phyloP scores from a whole-genome alignment of 116 monocot genomes.

The Phalaenopsis hybrid region DNA sequence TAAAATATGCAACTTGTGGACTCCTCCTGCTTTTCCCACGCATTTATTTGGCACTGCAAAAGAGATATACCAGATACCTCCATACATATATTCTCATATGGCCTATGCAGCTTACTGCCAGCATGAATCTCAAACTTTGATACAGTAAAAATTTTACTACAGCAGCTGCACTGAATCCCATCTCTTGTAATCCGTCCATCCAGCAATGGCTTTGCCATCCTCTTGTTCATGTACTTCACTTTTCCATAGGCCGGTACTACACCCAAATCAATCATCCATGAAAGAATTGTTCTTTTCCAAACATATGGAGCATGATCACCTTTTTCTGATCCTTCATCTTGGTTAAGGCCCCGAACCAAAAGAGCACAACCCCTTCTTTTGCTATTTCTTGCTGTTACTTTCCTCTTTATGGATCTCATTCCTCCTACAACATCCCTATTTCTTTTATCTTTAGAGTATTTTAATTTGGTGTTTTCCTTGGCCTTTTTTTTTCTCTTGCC shows the following conservation, averaged over 20 bases:
- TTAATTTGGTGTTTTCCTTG: slow-evolving; percentile 4
- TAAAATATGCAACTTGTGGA: slow-evolving; percentile 33
- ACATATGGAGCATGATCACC: slow-evolving; percentile 51
- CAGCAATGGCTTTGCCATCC: slow-evolving; percentile 29
- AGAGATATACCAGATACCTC: slow-evolving; percentile 45
- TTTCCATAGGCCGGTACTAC: slow-evolving; percentile 44
- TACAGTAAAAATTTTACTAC: slow-evolving; percentile 56
- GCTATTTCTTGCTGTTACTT: slow-evolving; percentile 5
- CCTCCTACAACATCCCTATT: slow-evolving; percentile 4
- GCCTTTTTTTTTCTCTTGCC: slow-evolving; percentile 3
- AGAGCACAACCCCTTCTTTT: slow-evolving; percentile 34
- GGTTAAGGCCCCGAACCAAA: slow-evolving; percentile 34
- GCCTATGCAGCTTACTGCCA: slow-evolving; percentile 65
- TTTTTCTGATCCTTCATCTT: slow-evolving; percentile 17
- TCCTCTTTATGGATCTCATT: not conserved
- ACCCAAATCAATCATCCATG: slow-evolving; percentile 93
- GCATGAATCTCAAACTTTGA: slow-evolving; percentile 88
- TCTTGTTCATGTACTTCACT: slow-evolving; percentile 83
- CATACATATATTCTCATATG: slow-evolving; percentile 61
- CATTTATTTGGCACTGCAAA: slow-evolving; percentile 49
- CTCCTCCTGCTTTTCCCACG: slow-evolving; percentile 69
- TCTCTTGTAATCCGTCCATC: slow-evolving; percentile 73
- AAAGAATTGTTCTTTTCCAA: slow-evolving; percentile 64
- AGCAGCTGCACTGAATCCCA: slow-evolving; percentile 84
- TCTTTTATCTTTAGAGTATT: slow-evolving; percentile 9